phyloP scores from a whole-genome alignment of 176 grass and related monocot genomes.

The Oryza punctata region DNA sequence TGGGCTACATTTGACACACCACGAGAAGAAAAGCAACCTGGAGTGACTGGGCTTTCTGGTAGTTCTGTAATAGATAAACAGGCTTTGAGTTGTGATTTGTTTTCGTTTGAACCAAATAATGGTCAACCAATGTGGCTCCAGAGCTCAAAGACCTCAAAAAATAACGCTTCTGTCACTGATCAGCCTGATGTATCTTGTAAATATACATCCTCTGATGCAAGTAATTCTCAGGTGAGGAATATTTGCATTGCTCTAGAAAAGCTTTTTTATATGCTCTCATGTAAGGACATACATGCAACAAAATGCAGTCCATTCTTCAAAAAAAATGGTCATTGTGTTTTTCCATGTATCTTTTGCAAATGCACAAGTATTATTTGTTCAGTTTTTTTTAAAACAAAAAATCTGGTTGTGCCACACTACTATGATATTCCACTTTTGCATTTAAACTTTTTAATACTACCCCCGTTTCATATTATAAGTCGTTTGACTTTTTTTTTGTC shows the following conservation, averaged over 20 bases:
- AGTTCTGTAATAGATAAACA: constrained; percentile 26
- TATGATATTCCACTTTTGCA: background rate
- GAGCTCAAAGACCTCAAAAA: constrained; percentile 31
- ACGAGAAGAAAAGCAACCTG: constrained; percentile 42
- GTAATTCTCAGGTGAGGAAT: constrained; percentile 56
- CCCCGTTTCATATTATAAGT: no score
- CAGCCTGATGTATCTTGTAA: constrained; percentile 26
- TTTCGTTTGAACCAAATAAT: constrained; percentile 40
- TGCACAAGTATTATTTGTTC: background rate
- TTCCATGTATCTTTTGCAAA: background rate
- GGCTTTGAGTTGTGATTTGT: constrained; percentile 37
- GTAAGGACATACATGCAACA: background rate
- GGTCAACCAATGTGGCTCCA: constrained; percentile 28
- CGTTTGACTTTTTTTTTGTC: no score
- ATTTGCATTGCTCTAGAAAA: constrained; percentile 13
- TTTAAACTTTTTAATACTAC: constrained; percentile 8
- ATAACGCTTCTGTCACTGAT: constrained; percentile 40
- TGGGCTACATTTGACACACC: constrained; percentile 91
- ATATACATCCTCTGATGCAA: constrained; percentile 41
- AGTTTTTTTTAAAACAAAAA: background rate
- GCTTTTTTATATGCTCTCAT: background rate
- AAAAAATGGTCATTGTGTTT: background rate
- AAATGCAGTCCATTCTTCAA: background rate
- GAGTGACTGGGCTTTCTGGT: constrained; percentile 30
- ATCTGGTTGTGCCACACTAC: background rate